Evolutionary conservation across 176 grass and related monocot species (phyloP).

Genomic region (Hordeum vulgare): MorexV3_pseudomolecules_assembly NC_058520.1:93386662-93387161

Average conservation of each 20-base stretch:
- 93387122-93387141: not conserved
- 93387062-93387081: not conserved
- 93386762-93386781: not conserved
- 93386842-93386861: not conserved
- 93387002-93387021: slow-evolving; percentile 12
- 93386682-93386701: not conserved
- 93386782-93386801: not conserved
- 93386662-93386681: not conserved
- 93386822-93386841: not conserved
- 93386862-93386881: not conserved
- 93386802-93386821: not conserved
- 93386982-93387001: slow-evolving; percentile 33
- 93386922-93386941: not conserved
- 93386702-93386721: not conserved
- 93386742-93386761: not conserved
- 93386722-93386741: not conserved
- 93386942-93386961: not conserved
- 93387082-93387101: not conserved
- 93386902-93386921: not conserved
- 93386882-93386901: not conserved
- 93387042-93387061: not conserved
- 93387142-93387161: not conserved
- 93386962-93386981: slow-evolving; percentile 21
- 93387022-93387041: slow-evolving; percentile 14
- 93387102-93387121: not conserved